Base-by-base conservation (phyloP, 257 asterid species). In the Leonotis leonurus region DNA sequence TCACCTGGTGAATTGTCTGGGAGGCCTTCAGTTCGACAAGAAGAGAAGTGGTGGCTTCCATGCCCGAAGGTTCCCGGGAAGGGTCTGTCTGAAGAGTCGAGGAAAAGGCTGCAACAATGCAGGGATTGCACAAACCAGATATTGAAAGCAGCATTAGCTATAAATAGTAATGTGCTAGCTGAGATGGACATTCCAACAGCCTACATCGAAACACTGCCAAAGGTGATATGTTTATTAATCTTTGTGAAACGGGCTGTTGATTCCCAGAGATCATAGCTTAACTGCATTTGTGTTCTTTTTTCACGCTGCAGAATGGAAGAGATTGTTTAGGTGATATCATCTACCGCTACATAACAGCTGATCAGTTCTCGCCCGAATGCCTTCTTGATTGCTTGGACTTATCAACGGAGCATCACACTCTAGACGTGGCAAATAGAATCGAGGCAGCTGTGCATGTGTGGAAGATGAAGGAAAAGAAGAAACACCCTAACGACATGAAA, bases 41-140 rank as follows among this genome's bases (percentile, higher is more conserved):
- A 83, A 45, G 96, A 93, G 21, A 89, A 93, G 52, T 87, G 96
- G 96, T 87, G n/a, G 99, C 93, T 92, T 50, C 99, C 99, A 1
- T 87, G 81, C 80, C 99, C 99, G 1, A 89, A 87, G 64, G 88
- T 89, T 73, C 97, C 97, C 12, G 84, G 83, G 4, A 89, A 85
- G 69, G 99, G 99, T 18, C 75, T 92, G 76, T 86, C 94, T 0
- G 91, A 78, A 18, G 95, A 80, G 50, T 80, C 82, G 8, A 85
- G 97, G 73, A 92, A 87, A 87, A 85, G 85, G 68, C 66, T 92
- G 75, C 97, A 92, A 76, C 96, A 92, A 65, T 81, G 91, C 73
- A 83, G 93, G 82, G 99, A 92, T 71, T 92, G 94, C 80, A 83
- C 96, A 7, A 87, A 85, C 80, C 99, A 92, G 93, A 83, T 92